Base-by-base conservation (phyloP, 345 rosid genomes). In the Murraya koenigii region DNA sequence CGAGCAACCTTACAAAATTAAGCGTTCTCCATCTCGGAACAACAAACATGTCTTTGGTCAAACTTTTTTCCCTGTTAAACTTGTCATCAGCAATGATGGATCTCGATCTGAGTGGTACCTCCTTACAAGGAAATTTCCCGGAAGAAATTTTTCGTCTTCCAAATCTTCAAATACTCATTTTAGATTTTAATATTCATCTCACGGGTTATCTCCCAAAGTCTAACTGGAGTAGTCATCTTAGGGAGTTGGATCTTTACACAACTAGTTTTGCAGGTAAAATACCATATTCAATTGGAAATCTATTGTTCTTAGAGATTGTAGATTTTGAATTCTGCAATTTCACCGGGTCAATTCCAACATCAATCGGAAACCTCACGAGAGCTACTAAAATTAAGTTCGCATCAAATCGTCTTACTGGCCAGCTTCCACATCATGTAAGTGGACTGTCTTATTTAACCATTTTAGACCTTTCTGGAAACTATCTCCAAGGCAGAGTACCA, bases 101-200 rank as follows among this genome's bases (percentile, higher is more conserved):
- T 30, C 73, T 85, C 8, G 13, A 47, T 52, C 77, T 82, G 6
- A 0, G 0, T 0, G 0, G 1, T 1, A 70, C 72, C 32, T 0
- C 0, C 2, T 28, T 80, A 28, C 26, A 4, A n/a, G 80, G 82
- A 1, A 47, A 41, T 1, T 70, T 85, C 11, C 82, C 84, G 11
- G 36, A 19, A 8, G 62, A 55, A 10, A 32, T 80, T 35, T 78
- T 76, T 23, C 71, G 5, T 39, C 52, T 71, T 0, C 76, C 73
- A 22, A 26, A 70, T 56, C 54, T 65, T 11, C 62, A 8, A 8
- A 3, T 1, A 8, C 41, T 71, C 1, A 1, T 1, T 71, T 52
- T 71, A 30, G 1, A 0, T 2, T 0, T 1, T 0, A 71, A 54
- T 22, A 0, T 0, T 3, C 0, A 6, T 1, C 26, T 54, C 17